Conservation (phyloP, 495 filamentous ascomycete species). For the Thermothielavioides terrestris region DNA sequence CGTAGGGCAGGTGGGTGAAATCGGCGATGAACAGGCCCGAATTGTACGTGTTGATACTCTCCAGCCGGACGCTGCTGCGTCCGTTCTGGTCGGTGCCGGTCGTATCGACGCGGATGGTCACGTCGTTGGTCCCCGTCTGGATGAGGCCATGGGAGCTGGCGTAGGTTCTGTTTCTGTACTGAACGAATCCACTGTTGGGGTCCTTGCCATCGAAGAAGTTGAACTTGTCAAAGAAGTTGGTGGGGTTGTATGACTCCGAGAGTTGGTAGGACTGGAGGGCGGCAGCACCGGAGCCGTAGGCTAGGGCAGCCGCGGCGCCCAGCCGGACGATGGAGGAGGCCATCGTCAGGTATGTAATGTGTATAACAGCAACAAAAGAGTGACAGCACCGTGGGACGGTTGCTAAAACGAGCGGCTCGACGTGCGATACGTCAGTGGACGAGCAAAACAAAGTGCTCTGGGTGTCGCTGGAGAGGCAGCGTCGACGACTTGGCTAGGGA, state of each 20-base stretch:
- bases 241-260: conserved; percentile 35
- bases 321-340: conserved; percentile 36
- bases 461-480: conserved; percentile 19
- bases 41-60: conserved; percentile 56
- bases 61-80: conserved; percentile 58
- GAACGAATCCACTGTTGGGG: conserved; percentile 58
- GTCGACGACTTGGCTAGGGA: conserved; percentile 12
- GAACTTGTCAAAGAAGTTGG: conserved; percentile 48
- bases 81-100: conserved; percentile 30
- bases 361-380: conserved; percentile 14
- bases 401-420: conserved; percentile 35
- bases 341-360: conserved; percentile 20
- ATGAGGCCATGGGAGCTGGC: conserved; percentile 50
- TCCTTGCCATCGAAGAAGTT: conserved; percentile 43
- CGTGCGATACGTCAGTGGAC: conserved; percentile 42
- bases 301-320: conserved; percentile 32
- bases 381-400: conserved; percentile 4
- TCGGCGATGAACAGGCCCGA: conserved; percentile 64
- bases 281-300: conserved; percentile 23
- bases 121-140: conserved; percentile 34
- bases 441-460: conserved; percentile 33
- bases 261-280: conserved; percentile 32
- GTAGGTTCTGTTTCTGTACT: conserved; percentile 46
- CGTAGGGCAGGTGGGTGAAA: conserved; percentile 60
- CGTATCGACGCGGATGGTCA: conserved; percentile 44